Conservation (phyloP, 495 filamentous ascomycete genomes). For the Aspergillus sclerotiicarbonarius region DNA sequence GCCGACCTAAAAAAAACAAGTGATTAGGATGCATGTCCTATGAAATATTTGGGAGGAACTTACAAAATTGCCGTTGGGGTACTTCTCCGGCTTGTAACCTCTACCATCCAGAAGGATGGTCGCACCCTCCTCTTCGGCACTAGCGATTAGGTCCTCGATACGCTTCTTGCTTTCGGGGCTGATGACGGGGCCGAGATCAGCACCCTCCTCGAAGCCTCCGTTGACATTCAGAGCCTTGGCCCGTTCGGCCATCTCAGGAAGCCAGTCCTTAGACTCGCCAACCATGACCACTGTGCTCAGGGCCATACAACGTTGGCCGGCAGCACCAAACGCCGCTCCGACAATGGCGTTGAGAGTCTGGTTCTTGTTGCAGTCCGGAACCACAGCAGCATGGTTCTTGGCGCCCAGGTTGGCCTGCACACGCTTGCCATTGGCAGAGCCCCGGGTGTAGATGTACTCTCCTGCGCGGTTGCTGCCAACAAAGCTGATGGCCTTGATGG, state of each 20-base stretch:
- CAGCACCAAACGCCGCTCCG: constrained; percentile 94
- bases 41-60: constrained; percentile 20
- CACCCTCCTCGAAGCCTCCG: constrained; percentile 90
- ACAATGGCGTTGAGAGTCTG: constrained; percentile 92
- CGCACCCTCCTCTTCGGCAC: constrained; percentile 88
- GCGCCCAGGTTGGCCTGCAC: constrained; percentile 98
- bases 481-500: constrained; percentile 97
- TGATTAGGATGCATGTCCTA: not conserved
- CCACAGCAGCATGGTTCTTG: constrained; percentile 95
- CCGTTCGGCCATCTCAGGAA: constrained; percentile 84
- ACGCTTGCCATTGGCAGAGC: constrained; percentile 84
- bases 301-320: constrained; percentile 97
- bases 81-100: constrained; percentile 83
- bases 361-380: constrained; percentile 98
- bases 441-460: constrained; percentile 92
- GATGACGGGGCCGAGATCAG: constrained; percentile 96
- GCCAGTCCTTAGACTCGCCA: constrained; percentile 90
- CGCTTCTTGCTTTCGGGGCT: constrained; percentile 86
- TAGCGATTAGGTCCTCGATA: constrained; percentile 85
- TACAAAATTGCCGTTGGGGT: constrained; percentile 96
- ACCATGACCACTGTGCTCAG: constrained; percentile 92
- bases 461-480: constrained; percentile 96
- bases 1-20: constrained; percentile 50
- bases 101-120: constrained; percentile 93
- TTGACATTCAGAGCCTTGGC: constrained; percentile 89